Evolutionary conservation across 225 moss, liverwort and hornwort genomes (phyloP), one percentile per base, ranked within the genome.

Genomic region (Thuidium tamariscinum): DNA sequence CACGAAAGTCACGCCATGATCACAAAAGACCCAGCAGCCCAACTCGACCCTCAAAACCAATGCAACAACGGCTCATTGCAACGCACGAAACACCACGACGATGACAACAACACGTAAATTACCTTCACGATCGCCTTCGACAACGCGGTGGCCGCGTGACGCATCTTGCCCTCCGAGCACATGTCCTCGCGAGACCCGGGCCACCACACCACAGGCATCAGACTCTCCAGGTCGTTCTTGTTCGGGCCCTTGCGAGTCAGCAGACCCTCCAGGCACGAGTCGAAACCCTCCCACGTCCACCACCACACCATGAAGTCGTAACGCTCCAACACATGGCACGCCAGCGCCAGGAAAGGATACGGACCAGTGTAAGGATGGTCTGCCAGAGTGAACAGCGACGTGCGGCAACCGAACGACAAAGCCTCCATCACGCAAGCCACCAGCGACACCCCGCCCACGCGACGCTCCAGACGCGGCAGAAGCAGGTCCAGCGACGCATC

Each of bases 181-280:
- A 97, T 90, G 85, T 97, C 99, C 90, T 99, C 97, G n/a, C 99
- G 92, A 16, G 96, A 99, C 18, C 97, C 99, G 15, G 96, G 96
- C 99, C 99, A 99, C 99, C 97, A 97, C 16, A 99, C 97, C 17
- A 96, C 93, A 49, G 99, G 97, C 96, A 99, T 95, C 81, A 99
- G 89, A 65, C 92, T 94, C 89, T 96, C 97, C 88, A 97, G 91
- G 80, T 99, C 99, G 83, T 89, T 84, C 87, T 95, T 96, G 91
- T 99, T 99, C 19, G 96, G 96, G 7, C 94, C 94, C 90, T 99
- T 99, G 59, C 97, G 93, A 48, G 94, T 99, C 68, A 99, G 89
- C 69, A 99, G 81, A 48, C 99, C 99, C 65, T 99, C 99, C 56
- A 99, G 82, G 80, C 99, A 96, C 42, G 78, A 72, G n/a, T 96